Evolutionary conservation across 108 stramenopile species (phyloP), one percentile per base, ranked within the genome.

Genomic region (Asterionellopsis glacialis): DNA sequence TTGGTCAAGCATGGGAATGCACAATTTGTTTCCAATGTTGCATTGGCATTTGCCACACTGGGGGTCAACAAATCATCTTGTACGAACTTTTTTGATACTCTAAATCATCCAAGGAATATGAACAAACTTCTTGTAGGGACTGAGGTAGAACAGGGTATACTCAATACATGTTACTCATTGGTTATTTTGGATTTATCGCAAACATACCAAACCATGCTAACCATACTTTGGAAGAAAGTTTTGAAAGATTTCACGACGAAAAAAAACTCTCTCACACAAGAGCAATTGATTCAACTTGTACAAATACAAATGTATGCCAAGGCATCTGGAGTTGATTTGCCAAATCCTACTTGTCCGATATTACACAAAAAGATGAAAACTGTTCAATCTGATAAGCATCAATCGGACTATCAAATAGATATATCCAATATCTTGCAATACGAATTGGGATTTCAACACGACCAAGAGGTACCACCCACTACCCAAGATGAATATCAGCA

Each of bases 1-100:
- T 27, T 68, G 26, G 26, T 68, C 6, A 21, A 54, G n/a, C 21
- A 53, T 21, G 67, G 67, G 1, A 54, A 40, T 21, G 51, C 59
- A 25, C 67, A 54, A 57, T n/a, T 13, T 26, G 49, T 59, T 43
- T 49, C 67, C 7, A 68, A 53, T 33, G 48, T 25, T 24, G 67
- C 56, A 26, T 68, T 59, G 67, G 59, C 67, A 19, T 68, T 33
- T 40, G 59, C 67, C 10, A 68, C 26, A 0, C 33, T 60, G 1
- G 67, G 67, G 1, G n/a, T 68, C 13, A 9, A 59, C 16, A 19
- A 13, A 23, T 43, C 64, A 33, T 33, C 33, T 7, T 33, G 40
- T 24, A 59, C 50, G 11, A 68, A 45, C 3, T 44, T 68, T 14
- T 60, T 68, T 40, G 11, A 24, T 19, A 24, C 38, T 9, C 21